Evolutionary conservation across 345 rosid genomes (phyloP).

Genomic region (Streptanthus diversifolius): DNA sequence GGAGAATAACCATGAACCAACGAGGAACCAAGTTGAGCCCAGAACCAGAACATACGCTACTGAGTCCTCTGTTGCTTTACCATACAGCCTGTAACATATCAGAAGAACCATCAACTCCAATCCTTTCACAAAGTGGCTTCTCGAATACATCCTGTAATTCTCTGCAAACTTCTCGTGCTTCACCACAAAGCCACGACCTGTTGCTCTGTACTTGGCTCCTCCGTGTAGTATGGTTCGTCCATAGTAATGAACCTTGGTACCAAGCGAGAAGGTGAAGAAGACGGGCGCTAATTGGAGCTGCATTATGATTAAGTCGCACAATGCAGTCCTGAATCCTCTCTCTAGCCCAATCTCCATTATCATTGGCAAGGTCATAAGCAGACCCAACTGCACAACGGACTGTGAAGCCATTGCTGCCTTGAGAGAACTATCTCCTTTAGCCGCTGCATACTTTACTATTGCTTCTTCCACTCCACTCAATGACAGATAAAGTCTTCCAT

Average conservation of each 20-base stretch:
- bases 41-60: constrained; percentile 49
- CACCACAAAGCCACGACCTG: constrained; percentile 99
- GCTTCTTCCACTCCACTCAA: constrained; percentile 88
- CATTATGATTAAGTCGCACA: constrained; percentile 83
- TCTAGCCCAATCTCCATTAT: constrained; percentile 97
- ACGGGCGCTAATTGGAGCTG: constrained; percentile 92
- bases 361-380: constrained; percentile 85
- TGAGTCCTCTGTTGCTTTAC: constrained; percentile 40
- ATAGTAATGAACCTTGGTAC: constrained; percentile 85
- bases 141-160: constrained; percentile 93
- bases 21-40: constrained; percentile 85
- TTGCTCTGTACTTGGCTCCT: constrained; percentile 97
- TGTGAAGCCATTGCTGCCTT: constrained; percentile 93
- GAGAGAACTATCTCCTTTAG: constrained; percentile 66
- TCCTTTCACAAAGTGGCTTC: constrained; percentile 94
- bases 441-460: constrained; percentile 58
- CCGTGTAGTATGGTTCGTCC: constrained; percentile 96
- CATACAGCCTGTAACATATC: constrained; percentile 63
- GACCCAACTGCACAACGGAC: constrained; percentile 84
- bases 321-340: constrained; percentile 88
- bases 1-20: constrained; percentile 75
- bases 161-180: constrained; percentile 97
- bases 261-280: constrained; percentile 95
- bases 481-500: constrained; percentile 80
- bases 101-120: constrained; percentile 76